Conservation (phyloP, 2,329 filamentous ascomycete species). For the Coniochaeta sp. region DNA sequence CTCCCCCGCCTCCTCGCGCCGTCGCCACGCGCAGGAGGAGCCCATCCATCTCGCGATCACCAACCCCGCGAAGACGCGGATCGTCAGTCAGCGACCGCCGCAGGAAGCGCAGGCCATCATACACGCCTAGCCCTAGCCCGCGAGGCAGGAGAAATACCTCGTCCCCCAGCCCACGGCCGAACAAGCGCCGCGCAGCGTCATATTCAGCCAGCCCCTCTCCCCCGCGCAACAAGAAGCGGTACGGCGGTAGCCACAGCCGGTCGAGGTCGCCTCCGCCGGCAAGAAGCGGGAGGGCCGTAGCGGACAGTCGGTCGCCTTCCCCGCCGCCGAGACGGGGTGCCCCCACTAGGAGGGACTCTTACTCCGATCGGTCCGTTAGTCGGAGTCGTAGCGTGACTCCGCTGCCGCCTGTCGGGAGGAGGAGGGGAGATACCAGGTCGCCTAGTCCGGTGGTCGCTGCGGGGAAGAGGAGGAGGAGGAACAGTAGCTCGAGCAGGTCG, state of each 20-base stretch:
- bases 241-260: conserved; percentile 3
- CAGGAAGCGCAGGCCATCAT: not conserved
- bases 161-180: conserved; percentile 7
- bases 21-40: not conserved
- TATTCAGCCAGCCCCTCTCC: conserved; percentile 11
- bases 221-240: conserved; percentile 1
- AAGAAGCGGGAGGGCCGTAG: not conserved
- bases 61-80: not conserved
- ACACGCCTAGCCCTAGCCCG: not conserved
- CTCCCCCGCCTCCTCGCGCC: conserved; percentile 5
- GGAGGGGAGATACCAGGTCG: conserved; percentile 5
- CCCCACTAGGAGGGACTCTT: not conserved
- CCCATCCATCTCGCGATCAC: not conserved
- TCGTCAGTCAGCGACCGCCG: not conserved
- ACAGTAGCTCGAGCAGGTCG: conserved; percentile 12
- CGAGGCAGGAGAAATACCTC: not conserved
- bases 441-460: conserved; percentile 3
- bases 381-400: not conserved
- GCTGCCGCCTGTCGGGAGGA: not conserved
- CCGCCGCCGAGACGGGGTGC: conserved; percentile 3
- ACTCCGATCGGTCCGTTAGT: not conserved
- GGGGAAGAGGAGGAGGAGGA: conserved; percentile 3
- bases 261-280: not conserved
- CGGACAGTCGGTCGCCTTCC: not conserved
- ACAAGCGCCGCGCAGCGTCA: conserved; percentile 8